phyloP scores from a whole-genome alignment of 306 rosid genomes.

The Prunus fruticosa region DNA sequence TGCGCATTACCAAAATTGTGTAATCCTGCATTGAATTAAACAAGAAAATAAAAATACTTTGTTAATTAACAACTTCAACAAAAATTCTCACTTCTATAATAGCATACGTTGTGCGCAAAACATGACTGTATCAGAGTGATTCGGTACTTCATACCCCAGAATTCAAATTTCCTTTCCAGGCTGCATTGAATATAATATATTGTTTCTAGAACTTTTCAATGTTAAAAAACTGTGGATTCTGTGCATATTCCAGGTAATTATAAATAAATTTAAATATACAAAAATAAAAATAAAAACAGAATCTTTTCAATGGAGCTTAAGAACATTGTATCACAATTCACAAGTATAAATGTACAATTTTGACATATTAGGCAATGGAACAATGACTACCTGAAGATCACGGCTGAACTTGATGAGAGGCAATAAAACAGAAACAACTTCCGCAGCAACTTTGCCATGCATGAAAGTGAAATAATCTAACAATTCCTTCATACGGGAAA shows the following conservation, averaged over 20 bases:
- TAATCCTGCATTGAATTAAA: constrained; percentile 28
- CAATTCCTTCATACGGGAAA: constrained; percentile 35
- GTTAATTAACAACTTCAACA: background rate
- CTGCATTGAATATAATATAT: background rate
- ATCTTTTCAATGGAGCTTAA: background rate
- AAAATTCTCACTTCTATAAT: background rate
- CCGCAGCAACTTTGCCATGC: constrained; percentile 41
- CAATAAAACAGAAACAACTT: constrained; percentile 29
- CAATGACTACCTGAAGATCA: constrained; percentile 34
- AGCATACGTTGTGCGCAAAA: background rate
- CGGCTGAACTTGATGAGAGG: constrained; percentile 40
- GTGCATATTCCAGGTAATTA: background rate
- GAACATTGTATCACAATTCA: background rate
- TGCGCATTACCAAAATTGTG: constrained; percentile 39
- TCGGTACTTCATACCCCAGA: background rate
- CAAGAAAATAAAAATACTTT: background rate
- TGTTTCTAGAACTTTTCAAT: background rate
- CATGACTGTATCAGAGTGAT: background rate
- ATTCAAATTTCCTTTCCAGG: background rate
- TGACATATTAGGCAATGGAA: background rate
- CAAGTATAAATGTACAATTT: background rate
- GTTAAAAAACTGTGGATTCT: background rate
- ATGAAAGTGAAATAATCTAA: constrained; percentile 43
- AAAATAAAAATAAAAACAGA: background rate
- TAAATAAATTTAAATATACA: too few species aligned